Evolutionary conservation across 2,329 filamentous ascomycete genomes (phyloP).

Genomic region (Cladophialophora yegresii): DNA sequence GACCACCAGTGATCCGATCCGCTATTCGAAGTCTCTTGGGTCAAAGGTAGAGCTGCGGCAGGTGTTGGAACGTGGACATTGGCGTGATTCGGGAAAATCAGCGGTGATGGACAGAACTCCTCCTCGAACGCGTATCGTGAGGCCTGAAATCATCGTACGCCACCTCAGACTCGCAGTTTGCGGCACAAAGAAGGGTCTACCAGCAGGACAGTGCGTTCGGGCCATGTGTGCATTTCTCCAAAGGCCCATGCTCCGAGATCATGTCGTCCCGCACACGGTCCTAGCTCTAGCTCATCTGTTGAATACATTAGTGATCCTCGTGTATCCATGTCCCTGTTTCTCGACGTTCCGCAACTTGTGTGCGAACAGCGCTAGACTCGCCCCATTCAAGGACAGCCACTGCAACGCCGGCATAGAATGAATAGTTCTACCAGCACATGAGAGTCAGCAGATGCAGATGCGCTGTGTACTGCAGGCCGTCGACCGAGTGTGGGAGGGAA

Average conservation of each 20-base stretch:
- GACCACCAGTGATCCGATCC: background rate
- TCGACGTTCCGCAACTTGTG: background rate
- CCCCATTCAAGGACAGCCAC: background rate
- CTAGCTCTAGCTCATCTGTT: conserved; percentile 4
- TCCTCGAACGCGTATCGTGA: background rate
- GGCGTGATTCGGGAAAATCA: background rate
- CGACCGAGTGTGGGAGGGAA: background rate
- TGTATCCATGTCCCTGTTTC: background rate
- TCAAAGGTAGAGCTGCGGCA: background rate
- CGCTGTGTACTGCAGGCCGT: background rate
- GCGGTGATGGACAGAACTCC: background rate
- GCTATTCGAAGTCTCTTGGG: background rate
- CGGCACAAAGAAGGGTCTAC: background rate
- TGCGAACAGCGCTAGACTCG: background rate
- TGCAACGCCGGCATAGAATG: conserved; percentile 1
- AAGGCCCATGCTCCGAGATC: background rate
- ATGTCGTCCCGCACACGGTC: background rate
- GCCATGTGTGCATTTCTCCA: background rate
- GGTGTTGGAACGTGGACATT: background rate
- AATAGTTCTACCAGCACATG: conserved; percentile 1
- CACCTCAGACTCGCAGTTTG: no score
- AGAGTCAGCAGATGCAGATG: background rate
- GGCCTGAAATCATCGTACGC: no score
- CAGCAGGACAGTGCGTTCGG: background rate
- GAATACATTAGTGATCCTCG: background rate